Evolutionary conservation across 2,329 filamentous ascomycete genomes (phyloP).

Genomic region (Claviceps paspali): DNA sequence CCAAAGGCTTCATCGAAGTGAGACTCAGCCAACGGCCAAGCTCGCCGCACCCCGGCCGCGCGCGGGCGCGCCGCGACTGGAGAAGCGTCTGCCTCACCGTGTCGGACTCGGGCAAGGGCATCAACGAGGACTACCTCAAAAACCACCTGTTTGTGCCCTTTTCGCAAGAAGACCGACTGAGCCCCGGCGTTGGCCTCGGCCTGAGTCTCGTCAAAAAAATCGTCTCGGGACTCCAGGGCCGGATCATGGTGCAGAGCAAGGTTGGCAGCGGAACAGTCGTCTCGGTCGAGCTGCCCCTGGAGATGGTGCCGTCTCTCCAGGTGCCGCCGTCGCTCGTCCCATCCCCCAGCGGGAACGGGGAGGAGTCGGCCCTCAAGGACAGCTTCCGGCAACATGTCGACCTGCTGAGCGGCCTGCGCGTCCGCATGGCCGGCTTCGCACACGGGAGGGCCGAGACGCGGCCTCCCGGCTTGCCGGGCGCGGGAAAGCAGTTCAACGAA

Average conservation of each 20-base stretch:
- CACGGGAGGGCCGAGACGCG: background rate
- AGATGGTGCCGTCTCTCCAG: background rate
- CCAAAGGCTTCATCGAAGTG: constrained; percentile 14
- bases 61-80: constrained; percentile 2
- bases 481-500: background rate
- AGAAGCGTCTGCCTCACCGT: constrained; percentile 28
- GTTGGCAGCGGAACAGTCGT: constrained; percentile 22
- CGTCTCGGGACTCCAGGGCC: constrained; percentile 40
- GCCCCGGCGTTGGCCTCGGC: constrained; percentile 47
- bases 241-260: constrained; percentile 38
- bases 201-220: constrained; percentile 49
- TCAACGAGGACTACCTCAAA: constrained; percentile 44
- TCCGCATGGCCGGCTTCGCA: constrained; percentile 13
- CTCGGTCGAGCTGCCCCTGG: constrained; percentile 17
- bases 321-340: background rate
- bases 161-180: constrained; percentile 44
- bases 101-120: constrained; percentile 50
- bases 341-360: background rate
- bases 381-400: constrained; percentile 13
- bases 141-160: constrained; percentile 49
- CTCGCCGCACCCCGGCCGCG: background rate
- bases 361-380: background rate
- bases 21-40: constrained; percentile 13
- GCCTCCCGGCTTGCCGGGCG: background rate
- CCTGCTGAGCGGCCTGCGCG: constrained; percentile 16